A percentile compares a stretch with the other conserved stretches of the same genome.
Evolutionary conservation across 768 basidiomycete genomes (phyloP).

Genomic region (Calocybe gangraenosa): DNA sequence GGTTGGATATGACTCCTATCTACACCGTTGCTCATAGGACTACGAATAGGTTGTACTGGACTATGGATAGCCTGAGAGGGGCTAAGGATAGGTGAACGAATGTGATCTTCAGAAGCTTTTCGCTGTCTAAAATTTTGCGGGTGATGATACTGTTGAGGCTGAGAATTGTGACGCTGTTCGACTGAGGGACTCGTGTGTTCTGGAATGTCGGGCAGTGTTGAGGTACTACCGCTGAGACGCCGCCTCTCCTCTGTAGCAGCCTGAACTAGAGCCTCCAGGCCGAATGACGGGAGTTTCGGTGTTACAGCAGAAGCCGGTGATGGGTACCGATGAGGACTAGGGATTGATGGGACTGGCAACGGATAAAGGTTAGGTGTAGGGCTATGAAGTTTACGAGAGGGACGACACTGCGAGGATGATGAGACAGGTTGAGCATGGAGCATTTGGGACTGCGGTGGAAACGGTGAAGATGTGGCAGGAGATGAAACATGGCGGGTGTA

Average conservation of each 20-base stretch:
- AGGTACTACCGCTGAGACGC: slow-evolving; percentile 35
- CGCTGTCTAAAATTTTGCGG: slow-evolving; percentile 10
- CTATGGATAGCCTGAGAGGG: slow-evolving; percentile 5
- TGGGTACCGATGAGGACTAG: slow-evolving; percentile 10
- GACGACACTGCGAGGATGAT: slow-evolving; percentile 9
- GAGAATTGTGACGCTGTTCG: slow-evolving; percentile 18
- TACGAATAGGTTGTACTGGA: slow-evolving; percentile 9
- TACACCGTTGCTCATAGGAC: slow-evolving; percentile 7
- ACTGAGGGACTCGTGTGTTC: slow-evolving; percentile 15
- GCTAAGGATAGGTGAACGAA: slow-evolving; percentile 10
- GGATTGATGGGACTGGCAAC: slow-evolving; percentile 12
- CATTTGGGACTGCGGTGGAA: slow-evolving; percentile 14
- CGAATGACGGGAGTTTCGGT: slow-evolving; percentile 25
- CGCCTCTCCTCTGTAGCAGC: slow-evolving; percentile 65
- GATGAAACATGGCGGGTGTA: slow-evolving; percentile 12
- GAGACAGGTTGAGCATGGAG: slow-evolving; percentile 8
- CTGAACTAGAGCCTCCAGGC: slow-evolving; percentile 67
- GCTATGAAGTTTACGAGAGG: slow-evolving; percentile 12
- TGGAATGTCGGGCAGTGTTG: slow-evolving; percentile 17
- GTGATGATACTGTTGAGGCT: slow-evolving; percentile 17
- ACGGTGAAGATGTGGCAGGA: slow-evolving; percentile 10
- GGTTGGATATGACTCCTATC: too few species aligned
- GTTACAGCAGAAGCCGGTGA: slow-evolving; percentile 18
- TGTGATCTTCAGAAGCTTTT: slow-evolving; percentile 7
- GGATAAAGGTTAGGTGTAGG: slow-evolving; percentile 14